phyloP scores from a whole-genome alignment of 176 grass and related monocot genomes.

The Cymbopogon citratus region DNA sequence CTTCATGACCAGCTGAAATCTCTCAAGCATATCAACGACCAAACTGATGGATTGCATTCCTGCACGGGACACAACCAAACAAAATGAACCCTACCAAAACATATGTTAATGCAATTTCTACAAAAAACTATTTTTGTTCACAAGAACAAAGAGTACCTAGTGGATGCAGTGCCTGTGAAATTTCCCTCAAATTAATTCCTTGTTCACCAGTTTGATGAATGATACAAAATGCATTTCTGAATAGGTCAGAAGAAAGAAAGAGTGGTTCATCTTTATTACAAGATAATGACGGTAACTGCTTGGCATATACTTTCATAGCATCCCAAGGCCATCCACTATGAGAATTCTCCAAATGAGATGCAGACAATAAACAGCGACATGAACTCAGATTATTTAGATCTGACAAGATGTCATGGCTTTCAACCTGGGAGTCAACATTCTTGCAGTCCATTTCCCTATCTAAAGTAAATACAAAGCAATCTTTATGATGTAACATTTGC shows the following conservation, averaged over 20 bases:
- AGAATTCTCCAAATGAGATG: slow-evolving; percentile 35
- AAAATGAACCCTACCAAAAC: not conserved
- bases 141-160: slow-evolving; percentile 42
- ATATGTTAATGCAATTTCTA: not conserved
- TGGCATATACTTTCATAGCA: slow-evolving; percentile 49
- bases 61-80: not conserved
- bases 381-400: slow-evolving; percentile 26
- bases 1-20: slow-evolving; percentile 63
- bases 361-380: slow-evolving; percentile 29
- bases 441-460: slow-evolving; percentile 24
- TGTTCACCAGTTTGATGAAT: slow-evolving; percentile 65
- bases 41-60: slow-evolving; percentile 16
- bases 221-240: slow-evolving; percentile 56
- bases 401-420: not conserved
- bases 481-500: slow-evolving; percentile 20
- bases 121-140: not conserved
- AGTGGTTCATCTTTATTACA: slow-evolving; percentile 23
- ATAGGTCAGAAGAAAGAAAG: slow-evolving; percentile 53
- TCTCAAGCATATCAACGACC: slow-evolving; percentile 53
- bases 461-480: slow-evolving; percentile 39
- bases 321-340: slow-evolving; percentile 66
- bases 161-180: slow-evolving; percentile 42
- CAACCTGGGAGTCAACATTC: slow-evolving; percentile 15
- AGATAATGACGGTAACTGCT: slow-evolving; percentile 32
- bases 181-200: slow-evolving; percentile 60